Base-by-base conservation (phyloP, 495 filamentous ascomycete species). In the Podospora australis region DNA sequence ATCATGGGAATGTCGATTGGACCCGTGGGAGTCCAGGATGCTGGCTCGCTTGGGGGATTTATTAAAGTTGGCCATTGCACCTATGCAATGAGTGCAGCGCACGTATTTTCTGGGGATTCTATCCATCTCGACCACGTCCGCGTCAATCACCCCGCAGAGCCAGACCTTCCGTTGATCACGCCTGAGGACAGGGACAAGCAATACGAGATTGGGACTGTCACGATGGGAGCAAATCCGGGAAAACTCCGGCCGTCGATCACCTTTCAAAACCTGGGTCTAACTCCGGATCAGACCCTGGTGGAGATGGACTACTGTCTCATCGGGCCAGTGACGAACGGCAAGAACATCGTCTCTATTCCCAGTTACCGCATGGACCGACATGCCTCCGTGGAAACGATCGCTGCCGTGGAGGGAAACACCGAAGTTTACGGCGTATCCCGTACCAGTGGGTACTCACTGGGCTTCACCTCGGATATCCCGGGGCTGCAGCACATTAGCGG, bases 261-360 rank as follows among this genome's bases (percentile, higher is more conserved):
- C 6, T 56, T 56, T 29, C 30, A 30, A 20, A 32, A 42, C 1
- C 41, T n/a, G 5, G 13, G n/a, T 9, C n/a, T 49, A 5, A 6
- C 39, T 7, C 4, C 10, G 3, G 9, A 48, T 1, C 16, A 11
- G 20, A 48, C 26, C 19, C 13, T 23, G 23, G 48, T 56, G 9
- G 53, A 52, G 44, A 48, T 56, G 48, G 53, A 56, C 13, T 56
- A 32, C 22, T 56, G 44, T 22, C 21, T 52, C 29, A 52, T 52
- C 9, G 48, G 53, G 7, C 44, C 48, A 1, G 48, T 52, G 10
- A 14, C 9, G 22, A 45, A 56, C n/a, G 53, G 44, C 2, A 45
- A 29, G 26, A 56, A 52, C 22, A 13, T 48, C 8, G 26, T 52
- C 8, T 24, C 48, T 1, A 17, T 51, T 20, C 48, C 53, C 9